Percentiles rank a stretch among this genome's conserved stretches.
These are phyloP conservation scores for Emmonsiellopsis sp. DNA, from an alignment of 2,329 filamentous ascomycete genomes.

Conservation along the genomic window DNA sequence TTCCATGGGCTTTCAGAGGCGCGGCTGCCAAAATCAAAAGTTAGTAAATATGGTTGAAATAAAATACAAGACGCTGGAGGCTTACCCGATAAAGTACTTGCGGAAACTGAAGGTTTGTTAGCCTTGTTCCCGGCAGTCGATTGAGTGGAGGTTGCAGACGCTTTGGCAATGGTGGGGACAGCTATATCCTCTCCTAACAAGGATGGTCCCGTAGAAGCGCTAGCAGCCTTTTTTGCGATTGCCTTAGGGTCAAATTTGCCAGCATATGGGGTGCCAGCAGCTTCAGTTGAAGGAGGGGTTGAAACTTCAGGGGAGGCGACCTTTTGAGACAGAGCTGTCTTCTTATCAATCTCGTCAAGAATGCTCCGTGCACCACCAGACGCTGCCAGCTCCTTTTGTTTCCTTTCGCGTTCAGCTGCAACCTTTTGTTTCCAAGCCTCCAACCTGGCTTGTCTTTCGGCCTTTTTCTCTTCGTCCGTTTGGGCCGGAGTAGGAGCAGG, in stretches of 20 bases:
- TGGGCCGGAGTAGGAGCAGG: constrained; percentile 38
- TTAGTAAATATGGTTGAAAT: constrained; percentile 1
- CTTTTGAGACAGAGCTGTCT: constrained; percentile 37
- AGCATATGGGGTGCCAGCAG: constrained; percentile 52
- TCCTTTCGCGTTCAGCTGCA: constrained; percentile 61
- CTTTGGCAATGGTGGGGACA: constrained; percentile 39
- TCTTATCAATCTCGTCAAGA: constrained; percentile 65
- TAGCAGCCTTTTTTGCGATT: constrained; percentile 68
- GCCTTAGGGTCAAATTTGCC: constrained; percentile 83
- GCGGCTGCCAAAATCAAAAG: constrained; percentile 30
- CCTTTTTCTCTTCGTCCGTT: constrained; percentile 66
- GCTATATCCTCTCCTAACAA: constrained; percentile 47
- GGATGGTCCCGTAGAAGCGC: constrained; percentile 47
- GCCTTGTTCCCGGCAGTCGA: constrained; percentile 29
- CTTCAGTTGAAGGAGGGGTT: constrained; percentile 36
- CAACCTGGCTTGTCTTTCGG: constrained; percentile 69
- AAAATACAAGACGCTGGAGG: constrained; percentile 3
- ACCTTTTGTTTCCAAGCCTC: constrained; percentile 91
- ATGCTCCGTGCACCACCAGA: constrained; percentile 58
- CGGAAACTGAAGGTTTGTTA: constrained; percentile 35
- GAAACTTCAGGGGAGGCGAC: constrained; percentile 20
- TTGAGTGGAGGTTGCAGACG: constrained; percentile 34
- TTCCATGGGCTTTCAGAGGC: constrained; percentile 57
- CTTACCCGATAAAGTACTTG: constrained; percentile 35
- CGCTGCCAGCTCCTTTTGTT: constrained; percentile 57